Base-by-base conservation (phyloP, 2,329 filamentous ascomycete genomes). In the Plenodomus lindquistii region DNA sequence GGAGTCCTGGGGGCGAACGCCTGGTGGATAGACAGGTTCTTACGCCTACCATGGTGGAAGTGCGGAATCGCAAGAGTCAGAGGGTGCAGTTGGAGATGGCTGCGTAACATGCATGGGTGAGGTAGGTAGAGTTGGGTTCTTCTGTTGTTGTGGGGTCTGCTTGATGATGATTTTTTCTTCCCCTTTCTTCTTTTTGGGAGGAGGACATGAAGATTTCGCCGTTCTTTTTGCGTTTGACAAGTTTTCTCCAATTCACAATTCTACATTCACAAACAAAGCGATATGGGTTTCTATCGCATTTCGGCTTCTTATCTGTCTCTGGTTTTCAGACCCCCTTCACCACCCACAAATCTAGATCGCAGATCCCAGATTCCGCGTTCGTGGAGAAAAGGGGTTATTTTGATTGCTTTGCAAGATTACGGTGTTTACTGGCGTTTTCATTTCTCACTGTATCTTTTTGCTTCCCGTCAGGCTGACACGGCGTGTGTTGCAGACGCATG, bases 1-100 rank as follows among this genome's bases (percentile, higher is more conserved):
- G 15, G 27, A 31, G 27, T 31, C 27, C 27, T 4, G 9, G 11
- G 6, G 27, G 6, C 10, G 65, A 66, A 39, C 53, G 60, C 11
- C 31, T 70, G 24, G 59, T 66, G 3, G 66, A 70, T 5, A 49
- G 48, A 18, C 59, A 62, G 43, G 52, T 60, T 15, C 56, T 73
- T 4, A 71, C 64, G 22, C 70, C 70, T 13, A 72, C 63, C 2
- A 52, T 73, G 51, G 70, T 73, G 5, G 67, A 73, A 39, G 57
- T 73, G 29, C 62, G 60, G 50, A 70, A 71, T 24, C 54, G 69
- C 11, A 69, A 63, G 57, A 71, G 67, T 47, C 68, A 71, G 37
- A 54, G 65, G 40, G 70, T 71, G 35, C 63, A 67, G 51, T 17
- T 37, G 35, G 35, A 37, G 35, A 37, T 37, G 35, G 18, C 18